These are phyloP conservation scores for Scenedesmus sp. DNA, from an alignment of 163 green algal species.

Conservation along the genomic window DNA sequence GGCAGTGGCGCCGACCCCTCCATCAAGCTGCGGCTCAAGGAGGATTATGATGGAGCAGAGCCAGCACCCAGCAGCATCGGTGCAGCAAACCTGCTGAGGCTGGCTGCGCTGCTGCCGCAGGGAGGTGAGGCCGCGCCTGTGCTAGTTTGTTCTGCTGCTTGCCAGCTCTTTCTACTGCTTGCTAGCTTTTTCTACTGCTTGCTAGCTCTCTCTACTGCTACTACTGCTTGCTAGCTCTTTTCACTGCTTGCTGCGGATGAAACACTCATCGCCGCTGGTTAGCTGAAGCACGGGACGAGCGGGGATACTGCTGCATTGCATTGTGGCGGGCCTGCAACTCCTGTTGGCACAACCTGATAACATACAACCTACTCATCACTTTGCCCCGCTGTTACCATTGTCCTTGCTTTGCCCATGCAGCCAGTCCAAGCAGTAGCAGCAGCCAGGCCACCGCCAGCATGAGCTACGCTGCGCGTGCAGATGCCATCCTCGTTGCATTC, in stretches of 20 bases:
- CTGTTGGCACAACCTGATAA: no score
- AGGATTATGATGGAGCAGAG: slow-evolving; percentile 85
- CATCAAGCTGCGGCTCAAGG: slow-evolving; percentile 88
- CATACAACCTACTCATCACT: no score
- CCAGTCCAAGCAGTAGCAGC: background rate
- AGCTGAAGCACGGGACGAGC: no score
- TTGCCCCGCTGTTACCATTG: no score
- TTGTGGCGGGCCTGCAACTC: no score
- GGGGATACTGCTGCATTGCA: no score
- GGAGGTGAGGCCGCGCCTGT: background rate
- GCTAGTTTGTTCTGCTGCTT: background rate
- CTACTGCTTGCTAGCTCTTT: no score
- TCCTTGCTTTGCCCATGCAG: background rate
- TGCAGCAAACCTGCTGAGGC: slow-evolving; percentile 80
- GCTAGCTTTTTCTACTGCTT: background rate
- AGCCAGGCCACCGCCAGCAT: background rate
- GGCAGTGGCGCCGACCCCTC: slow-evolving; percentile 66
- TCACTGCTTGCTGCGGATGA: no score
- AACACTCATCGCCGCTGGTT: no score
- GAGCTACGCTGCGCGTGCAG: slow-evolving; percentile 26
- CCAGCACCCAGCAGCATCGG: slow-evolving; percentile 83
- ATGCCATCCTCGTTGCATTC: slow-evolving; percentile 67
- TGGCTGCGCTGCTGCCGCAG: slow-evolving; percentile 70
- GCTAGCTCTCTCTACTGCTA: background rate
- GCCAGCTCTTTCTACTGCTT: background rate